Conservation (phyloP, 2,329 filamentous ascomycete genomes). For the Penicillium sclerotiorum region DNA sequence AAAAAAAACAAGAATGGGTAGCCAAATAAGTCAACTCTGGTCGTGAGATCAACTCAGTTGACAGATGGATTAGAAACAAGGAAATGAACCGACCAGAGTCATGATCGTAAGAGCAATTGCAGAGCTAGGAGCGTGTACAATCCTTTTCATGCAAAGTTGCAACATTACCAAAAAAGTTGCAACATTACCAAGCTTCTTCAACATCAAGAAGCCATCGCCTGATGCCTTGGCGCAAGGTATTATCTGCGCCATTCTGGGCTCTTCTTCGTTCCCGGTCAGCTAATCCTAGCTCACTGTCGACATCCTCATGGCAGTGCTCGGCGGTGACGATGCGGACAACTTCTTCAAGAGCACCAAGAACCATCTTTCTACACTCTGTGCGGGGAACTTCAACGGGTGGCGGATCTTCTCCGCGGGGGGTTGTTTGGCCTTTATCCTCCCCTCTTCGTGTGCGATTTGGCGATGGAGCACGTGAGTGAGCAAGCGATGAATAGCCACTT, state of each 20-base stretch:
- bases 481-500: slow-evolving; percentile 45
- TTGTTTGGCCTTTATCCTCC: slow-evolving; percentile 31
- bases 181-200: slow-evolving; percentile 45
- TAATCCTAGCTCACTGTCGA: slow-evolving; percentile 33
- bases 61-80: slow-evolving; percentile 21
- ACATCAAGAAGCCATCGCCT: slow-evolving; percentile 58
- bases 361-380: slow-evolving; percentile 56
- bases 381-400: slow-evolving; percentile 49
- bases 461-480: slow-evolving; percentile 45
- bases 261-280: slow-evolving; percentile 39
- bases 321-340: slow-evolving; percentile 59
- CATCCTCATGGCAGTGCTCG: slow-evolving; percentile 47
- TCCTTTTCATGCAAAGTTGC: too few relatives aligned
- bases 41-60: slow-evolving; percentile 10
- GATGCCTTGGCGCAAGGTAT: slow-evolving; percentile 59
- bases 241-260: slow-evolving; percentile 44
- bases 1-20: neutral
- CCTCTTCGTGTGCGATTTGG: slow-evolving; percentile 40
- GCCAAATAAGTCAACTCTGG: neutral
- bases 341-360: slow-evolving; percentile 60
- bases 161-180: slow-evolving; percentile 33
- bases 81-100: slow-evolving; percentile 11
- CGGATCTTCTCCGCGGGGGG: slow-evolving; percentile 31
- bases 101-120: neutral
- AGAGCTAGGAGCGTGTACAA: neutral